Evolutionary conservation across 2,329 filamentous ascomycete genomes (phyloP).

Genomic region (Ophiostoma pallidulum): DNA sequence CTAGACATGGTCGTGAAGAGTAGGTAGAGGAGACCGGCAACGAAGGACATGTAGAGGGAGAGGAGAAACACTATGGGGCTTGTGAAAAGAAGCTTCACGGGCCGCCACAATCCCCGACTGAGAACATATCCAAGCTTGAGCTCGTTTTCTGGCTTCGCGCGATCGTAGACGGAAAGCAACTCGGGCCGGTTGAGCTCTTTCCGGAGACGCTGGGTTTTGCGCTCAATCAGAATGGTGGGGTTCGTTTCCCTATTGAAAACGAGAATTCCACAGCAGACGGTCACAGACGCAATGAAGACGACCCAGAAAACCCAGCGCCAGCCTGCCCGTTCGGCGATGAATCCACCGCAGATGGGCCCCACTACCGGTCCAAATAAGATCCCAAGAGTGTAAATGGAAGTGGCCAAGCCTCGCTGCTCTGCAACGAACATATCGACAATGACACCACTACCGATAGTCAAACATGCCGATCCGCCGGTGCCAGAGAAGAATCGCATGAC

Average conservation of each 20-base stretch:
- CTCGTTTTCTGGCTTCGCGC: constrained; percentile 24
- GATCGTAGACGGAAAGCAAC: constrained; percentile 37
- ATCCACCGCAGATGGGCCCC: constrained; percentile 35
- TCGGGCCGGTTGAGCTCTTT: constrained; percentile 26
- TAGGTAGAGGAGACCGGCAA: constrained; percentile 47
- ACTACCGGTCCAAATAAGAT: constrained; percentile 34
- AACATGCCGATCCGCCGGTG: constrained; percentile 57
- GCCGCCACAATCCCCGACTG: constrained; percentile 31
- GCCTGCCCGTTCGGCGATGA: constrained; percentile 30
- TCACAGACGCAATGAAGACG: constrained; percentile 22
- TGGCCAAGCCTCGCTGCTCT: constrained; percentile 47
- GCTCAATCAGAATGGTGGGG: constrained; percentile 22
- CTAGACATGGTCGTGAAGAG: constrained; percentile 46
- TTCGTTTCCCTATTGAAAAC: constrained; percentile 26
- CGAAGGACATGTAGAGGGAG: constrained; percentile 42
- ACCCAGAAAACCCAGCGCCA: constrained; percentile 44
- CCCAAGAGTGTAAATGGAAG: constrained; percentile 35
- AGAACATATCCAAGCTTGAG: constrained; percentile 40
- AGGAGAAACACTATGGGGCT: constrained; percentile 42
- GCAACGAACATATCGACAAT: constrained; percentile 55
- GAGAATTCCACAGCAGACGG: constrained; percentile 14
- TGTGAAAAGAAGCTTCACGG: constrained; percentile 42
- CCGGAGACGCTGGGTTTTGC: constrained; percentile 29
- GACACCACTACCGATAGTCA: constrained; percentile 59
- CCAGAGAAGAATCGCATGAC: constrained; percentile 59